Evolutionary conservation across 2,329 filamentous ascomycete species (phyloP).

Genomic region (Periconia macrospinosa): DNA sequence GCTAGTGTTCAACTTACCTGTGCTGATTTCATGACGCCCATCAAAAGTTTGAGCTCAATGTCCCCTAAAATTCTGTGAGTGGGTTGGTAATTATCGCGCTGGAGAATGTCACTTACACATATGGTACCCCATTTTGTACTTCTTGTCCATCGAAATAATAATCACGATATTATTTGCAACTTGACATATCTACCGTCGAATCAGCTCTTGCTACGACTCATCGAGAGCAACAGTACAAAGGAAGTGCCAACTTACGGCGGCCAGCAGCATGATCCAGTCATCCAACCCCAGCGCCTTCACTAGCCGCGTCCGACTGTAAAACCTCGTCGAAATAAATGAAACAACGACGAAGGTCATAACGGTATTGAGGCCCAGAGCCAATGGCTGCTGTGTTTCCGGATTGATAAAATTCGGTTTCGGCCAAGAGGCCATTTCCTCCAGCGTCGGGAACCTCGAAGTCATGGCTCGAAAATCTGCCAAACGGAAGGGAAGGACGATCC

Average conservation of each 20-base stretch:
- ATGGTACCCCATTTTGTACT: conserved; percentile 17
- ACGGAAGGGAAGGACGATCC: background rate
- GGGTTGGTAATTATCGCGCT: background rate
- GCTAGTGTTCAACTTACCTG: background rate
- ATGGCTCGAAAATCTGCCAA: conserved; percentile 7
- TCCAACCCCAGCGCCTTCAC: conserved; percentile 26
- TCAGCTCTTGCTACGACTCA: background rate
- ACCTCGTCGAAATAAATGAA: conserved; percentile 20
- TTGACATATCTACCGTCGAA: background rate
- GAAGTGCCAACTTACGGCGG: conserved; percentile 16
- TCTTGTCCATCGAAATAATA: conserved; percentile 8
- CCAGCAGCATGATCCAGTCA: conserved; percentile 18
- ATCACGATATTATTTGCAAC: conserved; percentile 14
- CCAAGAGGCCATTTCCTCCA: conserved; percentile 26
- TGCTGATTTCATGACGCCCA: background rate
- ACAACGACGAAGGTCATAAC: conserved; percentile 22
- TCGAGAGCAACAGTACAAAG: background rate
- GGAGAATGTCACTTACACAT: conserved; percentile 6
- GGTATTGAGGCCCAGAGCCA: conserved; percentile 27
- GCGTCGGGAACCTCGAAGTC: conserved; percentile 30
- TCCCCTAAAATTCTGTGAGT: conserved; percentile 6
- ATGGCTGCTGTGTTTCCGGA: conserved; percentile 21
- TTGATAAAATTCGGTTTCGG: conserved; percentile 34
- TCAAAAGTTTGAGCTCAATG: background rate
- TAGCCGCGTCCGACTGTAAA: conserved; percentile 28